Evolutionary conservation across 495 filamentous ascomycete genomes (phyloP).

Genomic region (Beverwykella pulmonaria): DNA sequence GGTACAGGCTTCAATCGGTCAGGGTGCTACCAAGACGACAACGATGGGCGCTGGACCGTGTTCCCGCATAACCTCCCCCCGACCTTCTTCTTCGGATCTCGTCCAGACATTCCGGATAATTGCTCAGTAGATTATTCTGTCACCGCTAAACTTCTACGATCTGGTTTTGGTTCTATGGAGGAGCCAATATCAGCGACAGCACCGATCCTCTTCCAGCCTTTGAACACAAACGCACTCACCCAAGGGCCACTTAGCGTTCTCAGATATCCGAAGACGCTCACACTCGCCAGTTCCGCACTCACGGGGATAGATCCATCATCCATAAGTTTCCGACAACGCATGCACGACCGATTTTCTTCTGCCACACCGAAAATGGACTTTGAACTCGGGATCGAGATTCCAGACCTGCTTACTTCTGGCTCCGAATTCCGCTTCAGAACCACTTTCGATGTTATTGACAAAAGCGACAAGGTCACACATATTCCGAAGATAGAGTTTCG

Average conservation of each 20-base stretch:
- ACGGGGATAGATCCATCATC: neutral
- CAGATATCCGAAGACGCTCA: constrained; percentile 17
- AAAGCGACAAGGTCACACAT: constrained; percentile 9
- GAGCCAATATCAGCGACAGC: constrained; percentile 13
- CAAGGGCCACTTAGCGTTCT: neutral
- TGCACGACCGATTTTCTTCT: constrained; percentile 25
- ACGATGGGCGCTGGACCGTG: constrained; percentile 6
- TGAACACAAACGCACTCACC: constrained; percentile 23
- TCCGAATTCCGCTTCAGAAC: constrained; percentile 21
- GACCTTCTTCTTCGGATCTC: constrained; percentile 10
- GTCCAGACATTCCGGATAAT: neutral
- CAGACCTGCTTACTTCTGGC: constrained; percentile 16
- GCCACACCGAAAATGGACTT: constrained; percentile 28
- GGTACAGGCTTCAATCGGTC: constrained; percentile 18
- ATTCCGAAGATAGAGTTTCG: constrained; percentile 18
- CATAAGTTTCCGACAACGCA: constrained; percentile 23
- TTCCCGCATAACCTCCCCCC: constrained; percentile 25
- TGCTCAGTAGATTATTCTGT: constrained; percentile 26
- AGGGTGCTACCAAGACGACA: constrained; percentile 14
- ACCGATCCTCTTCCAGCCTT: constrained; percentile 23
- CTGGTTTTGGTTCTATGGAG: neutral
- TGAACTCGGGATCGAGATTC: constrained; percentile 22
- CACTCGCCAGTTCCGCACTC: constrained; percentile 20
- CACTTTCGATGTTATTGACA: constrained; percentile 6
- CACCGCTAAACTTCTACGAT: constrained; percentile 10